Conservation (phyloP, 179 eudicot genomes). For the Silene noctiflora region DNA sequence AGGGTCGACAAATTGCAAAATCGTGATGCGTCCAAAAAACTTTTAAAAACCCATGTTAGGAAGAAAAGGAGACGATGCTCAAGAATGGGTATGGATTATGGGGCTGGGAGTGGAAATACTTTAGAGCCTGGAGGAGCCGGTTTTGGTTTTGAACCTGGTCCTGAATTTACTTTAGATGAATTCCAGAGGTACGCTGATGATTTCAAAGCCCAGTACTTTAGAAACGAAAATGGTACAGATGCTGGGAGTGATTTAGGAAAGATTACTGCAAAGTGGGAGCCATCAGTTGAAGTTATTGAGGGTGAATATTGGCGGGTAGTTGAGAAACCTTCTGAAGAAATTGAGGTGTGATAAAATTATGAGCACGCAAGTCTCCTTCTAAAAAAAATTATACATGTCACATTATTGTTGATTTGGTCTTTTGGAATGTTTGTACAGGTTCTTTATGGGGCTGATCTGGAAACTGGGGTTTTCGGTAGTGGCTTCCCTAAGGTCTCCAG, state of each 20-base stretch:
- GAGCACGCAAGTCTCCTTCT: background rate
- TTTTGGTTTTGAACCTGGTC: slow-evolving; percentile 98
- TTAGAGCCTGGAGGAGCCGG: slow-evolving; percentile 38
- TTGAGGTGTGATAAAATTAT: slow-evolving; percentile 59
- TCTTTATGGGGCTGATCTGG: slow-evolving; percentile 96
- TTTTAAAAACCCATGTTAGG: slow-evolving; percentile 43
- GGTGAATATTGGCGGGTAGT: slow-evolving; percentile 99
- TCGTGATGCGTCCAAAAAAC: slow-evolving; percentile 56
- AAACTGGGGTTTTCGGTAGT: slow-evolving; percentile 92
- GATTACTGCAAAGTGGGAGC: slow-evolving; percentile 46
- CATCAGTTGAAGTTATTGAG: slow-evolving; percentile 72
- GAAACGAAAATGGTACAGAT: slow-evolving; percentile 37
- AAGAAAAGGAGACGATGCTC: slow-evolving; percentile 80
- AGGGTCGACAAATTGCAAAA: slow-evolving; percentile 93
- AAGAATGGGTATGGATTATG: slow-evolving; percentile 48
- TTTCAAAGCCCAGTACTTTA: slow-evolving; percentile 79
- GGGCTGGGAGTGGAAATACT: slow-evolving; percentile 29
- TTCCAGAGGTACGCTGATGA: slow-evolving; percentile 82
- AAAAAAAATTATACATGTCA: background rate
- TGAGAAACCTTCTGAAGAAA: slow-evolving; percentile 91
- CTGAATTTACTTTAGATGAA: slow-evolving; percentile 78
- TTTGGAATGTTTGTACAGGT: slow-evolving; percentile 48
- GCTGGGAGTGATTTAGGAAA: slow-evolving; percentile 25
- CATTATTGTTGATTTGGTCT: slow-evolving; percentile 7
- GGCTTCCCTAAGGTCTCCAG: slow-evolving; percentile 71